Conservation (phyloP, 495 filamentous ascomycete genomes). For the Neurospora tetrasperma region DNA sequence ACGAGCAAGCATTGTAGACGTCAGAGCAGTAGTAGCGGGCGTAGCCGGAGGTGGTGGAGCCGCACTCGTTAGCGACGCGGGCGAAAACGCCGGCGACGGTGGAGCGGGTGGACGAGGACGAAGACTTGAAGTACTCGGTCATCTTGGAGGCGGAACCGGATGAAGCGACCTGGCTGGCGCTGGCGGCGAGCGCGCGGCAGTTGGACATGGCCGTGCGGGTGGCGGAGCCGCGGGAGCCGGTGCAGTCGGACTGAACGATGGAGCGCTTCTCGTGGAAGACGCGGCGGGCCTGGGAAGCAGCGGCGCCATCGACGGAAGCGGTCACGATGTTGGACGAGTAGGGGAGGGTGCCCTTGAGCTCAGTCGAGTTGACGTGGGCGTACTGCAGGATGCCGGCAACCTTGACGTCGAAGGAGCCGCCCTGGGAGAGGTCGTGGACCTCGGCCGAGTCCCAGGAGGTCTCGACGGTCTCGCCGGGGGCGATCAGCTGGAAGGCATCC, state of each 20-base stretch:
- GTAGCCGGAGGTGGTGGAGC: constrained; percentile 28
- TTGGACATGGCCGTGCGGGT: constrained; percentile 39
- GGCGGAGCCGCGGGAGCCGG: constrained; percentile 28
- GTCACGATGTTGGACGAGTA: constrained; percentile 38
- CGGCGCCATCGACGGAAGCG: constrained; percentile 39
- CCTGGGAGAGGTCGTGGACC: constrained; percentile 43
- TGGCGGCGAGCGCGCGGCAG: constrained; percentile 39
- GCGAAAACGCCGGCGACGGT: constrained; percentile 42
- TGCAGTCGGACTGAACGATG: constrained; percentile 37
- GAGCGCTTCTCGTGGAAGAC: constrained; percentile 41
- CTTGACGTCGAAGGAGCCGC: constrained; percentile 38
- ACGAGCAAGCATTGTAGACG: constrained; percentile 35
- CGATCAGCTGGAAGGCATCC: constrained; percentile 47
- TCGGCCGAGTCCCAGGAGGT: constrained; percentile 48
- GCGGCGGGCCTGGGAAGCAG: constrained; percentile 37
- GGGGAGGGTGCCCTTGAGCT: constrained; percentile 35
- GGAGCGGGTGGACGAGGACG: constrained; percentile 28
- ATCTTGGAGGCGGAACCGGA: constrained; percentile 42
- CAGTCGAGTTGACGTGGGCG: constrained; percentile 36
- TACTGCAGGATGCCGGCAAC: constrained; percentile 40
- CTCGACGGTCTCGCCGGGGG: constrained; percentile 43
- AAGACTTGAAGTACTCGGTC: constrained; percentile 53
- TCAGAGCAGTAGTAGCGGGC: constrained; percentile 46
- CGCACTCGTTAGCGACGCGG: constrained; percentile 42
- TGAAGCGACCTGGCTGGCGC: constrained; percentile 40